Evolutionary conservation across 129 eudicot species (phyloP), one percentile per base, ranked within the genome.

Genomic region (carrot (Daucus carota)): DNA sequence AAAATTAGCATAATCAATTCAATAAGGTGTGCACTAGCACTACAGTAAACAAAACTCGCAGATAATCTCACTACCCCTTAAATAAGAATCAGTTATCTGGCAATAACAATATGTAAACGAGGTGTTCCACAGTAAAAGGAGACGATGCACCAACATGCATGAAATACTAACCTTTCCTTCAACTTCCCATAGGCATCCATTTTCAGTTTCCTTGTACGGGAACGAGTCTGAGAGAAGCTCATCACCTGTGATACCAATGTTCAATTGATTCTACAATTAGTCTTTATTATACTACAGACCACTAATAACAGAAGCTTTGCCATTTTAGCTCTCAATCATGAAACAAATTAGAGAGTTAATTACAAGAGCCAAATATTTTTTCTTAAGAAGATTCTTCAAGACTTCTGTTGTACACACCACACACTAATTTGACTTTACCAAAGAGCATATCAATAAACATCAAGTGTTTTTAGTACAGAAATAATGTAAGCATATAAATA

Each of bases 171-270:
- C 92, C 92, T 88, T 88, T 65, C 92, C 92, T 16, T 85, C 87
- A 62, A 88, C 92, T 45, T 88, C 92, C 92, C 92, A 88, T 0
- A 88, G 89, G 20, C 74, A 72, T 3, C 89, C 89, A 52, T 81
- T 83, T 46, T 78, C 79, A 15, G 83, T 70, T 72, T 88, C 89
- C 83, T 83, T 85, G 89, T 88, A 88, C 2, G 89, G 83, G 52
- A 88, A 88, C 10, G 92, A 88, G 84, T 88, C 92, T 3, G 92
- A 88, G 68, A 88, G 89, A 66, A 88, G 87, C 77, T 88, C 92
- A 70, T 88, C 92, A 65, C 92, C 92, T 88, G 54, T 26, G 62
- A 14, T 60, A 43, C 43, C 67, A 31, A 76, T n/a, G 9, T 60
- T 38, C 1, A 5, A 62, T 70, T 70, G 1, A 40, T 9, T 54